Percentiles rank a stretch among this genome's conserved stretches.
These are phyloP conservation scores for Boletus rubescentipes DNA, from an alignment of 768 basidiomycete genomes.

Conservation along the genomic window DNA sequence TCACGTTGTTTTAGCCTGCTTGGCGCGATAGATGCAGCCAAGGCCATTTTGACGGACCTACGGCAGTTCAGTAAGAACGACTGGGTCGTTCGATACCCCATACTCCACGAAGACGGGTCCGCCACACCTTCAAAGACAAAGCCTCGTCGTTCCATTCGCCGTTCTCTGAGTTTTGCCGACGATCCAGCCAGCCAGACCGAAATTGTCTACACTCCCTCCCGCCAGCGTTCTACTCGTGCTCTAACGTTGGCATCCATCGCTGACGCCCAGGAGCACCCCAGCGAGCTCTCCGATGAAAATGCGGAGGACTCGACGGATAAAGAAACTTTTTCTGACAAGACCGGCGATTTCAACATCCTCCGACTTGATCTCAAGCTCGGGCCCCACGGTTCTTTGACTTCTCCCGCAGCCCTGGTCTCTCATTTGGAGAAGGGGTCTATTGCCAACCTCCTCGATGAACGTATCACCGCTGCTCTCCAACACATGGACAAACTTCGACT, in stretches of 20 bases:
- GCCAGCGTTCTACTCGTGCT: conserved; percentile 52
- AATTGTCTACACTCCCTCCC: conserved; percentile 55
- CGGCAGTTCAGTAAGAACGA: conserved; percentile 79
- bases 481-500: conserved; percentile 84
- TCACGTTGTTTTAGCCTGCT: conserved; percentile 45
- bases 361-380: conserved; percentile 93
- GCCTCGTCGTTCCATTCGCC: conserved; percentile 48
- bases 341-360: conserved; percentile 79
- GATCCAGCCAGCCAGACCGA: conserved; percentile 69
- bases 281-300: conserved; percentile 14
- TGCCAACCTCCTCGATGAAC: conserved; percentile 86
- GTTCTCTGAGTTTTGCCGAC: conserved; percentile 83
- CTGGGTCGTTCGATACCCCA: conserved; percentile 90
- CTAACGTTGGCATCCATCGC: conserved; percentile 55
- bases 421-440: conserved; percentile 93
- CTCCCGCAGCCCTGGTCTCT: conserved; percentile 73
- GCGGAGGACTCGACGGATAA: conserved; percentile 29
- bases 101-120: conserved; percentile 47
- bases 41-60: conserved; percentile 65
- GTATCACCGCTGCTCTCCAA: conserved; percentile 66
- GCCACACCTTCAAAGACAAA: conserved; percentile 29
- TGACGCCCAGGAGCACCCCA: conserved; percentile 41
- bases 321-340: conserved; percentile 40
- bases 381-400: conserved; percentile 58
- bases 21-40: conserved; percentile 72